These are phyloP conservation scores for Cyclotella atomus DNA, from an alignment of 108 stramenopile species.

Conservation along the genomic window DNA sequence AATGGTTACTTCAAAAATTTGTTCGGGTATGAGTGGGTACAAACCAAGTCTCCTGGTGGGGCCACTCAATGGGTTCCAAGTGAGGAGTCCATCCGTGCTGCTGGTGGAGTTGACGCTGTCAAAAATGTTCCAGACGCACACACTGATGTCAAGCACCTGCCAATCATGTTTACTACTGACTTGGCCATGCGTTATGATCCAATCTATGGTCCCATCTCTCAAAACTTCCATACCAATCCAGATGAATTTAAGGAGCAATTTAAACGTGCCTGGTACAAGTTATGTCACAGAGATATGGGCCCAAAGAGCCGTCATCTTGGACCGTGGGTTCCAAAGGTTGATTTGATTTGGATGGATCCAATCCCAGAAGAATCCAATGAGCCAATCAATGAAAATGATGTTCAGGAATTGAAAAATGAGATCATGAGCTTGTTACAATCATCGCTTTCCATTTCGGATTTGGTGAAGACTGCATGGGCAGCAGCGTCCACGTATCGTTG, in stretches of 20 bases:
- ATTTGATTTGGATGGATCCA: slow-evolving; percentile 75
- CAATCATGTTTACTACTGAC: slow-evolving; percentile 80
- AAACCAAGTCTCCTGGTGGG: slow-evolving; percentile 73
- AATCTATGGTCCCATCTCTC: slow-evolving; percentile 60
- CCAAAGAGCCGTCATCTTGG: slow-evolving; percentile 71
- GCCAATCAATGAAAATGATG: slow-evolving; percentile 38
- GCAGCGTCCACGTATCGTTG: slow-evolving; percentile 71
- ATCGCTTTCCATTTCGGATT: slow-evolving; percentile 55
- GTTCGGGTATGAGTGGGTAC: slow-evolving; percentile 73
- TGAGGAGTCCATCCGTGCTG: slow-evolving; percentile 26
- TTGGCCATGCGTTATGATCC: slow-evolving; percentile 72
- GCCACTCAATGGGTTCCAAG: slow-evolving; percentile 75
- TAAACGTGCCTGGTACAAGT: slow-evolving; percentile 81
- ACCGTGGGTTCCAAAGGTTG: slow-evolving; percentile 60
- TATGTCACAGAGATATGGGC: slow-evolving; percentile 78
- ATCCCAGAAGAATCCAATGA: slow-evolving; percentile 45
- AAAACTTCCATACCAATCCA: slow-evolving; percentile 59
- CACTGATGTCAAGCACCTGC: slow-evolving; percentile 47
- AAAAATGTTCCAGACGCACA: slow-evolving; percentile 73
- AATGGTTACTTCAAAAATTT: slow-evolving; percentile 73
- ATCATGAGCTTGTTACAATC: slow-evolving; percentile 44
- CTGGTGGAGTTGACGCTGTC: slow-evolving; percentile 39
- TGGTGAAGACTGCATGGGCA: slow-evolving; percentile 76
- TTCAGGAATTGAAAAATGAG: slow-evolving; percentile 44
- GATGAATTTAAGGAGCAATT: slow-evolving; percentile 59